Conservation (phyloP, 805 yeast genomes). For the Millerozyma acaciae region DNA sequence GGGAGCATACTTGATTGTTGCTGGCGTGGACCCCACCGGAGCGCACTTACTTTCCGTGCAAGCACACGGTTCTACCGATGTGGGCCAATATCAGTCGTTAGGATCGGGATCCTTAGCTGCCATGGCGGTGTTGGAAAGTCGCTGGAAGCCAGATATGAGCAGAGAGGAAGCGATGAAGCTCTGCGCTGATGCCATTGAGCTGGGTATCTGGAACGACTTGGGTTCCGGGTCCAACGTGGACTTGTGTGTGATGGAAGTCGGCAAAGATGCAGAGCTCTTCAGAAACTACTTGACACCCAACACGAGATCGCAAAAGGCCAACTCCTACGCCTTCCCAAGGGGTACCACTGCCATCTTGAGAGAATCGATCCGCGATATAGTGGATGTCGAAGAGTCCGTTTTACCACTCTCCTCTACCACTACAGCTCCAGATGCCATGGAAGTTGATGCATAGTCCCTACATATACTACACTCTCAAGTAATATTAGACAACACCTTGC, state of each 20-base stretch:
- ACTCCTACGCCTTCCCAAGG: conserved; percentile 78
- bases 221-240: conserved; percentile 99
- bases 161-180: conserved; percentile 89
- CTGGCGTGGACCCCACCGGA: conserved; percentile 96
- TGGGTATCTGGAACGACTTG: conserved; percentile 98
- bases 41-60: conserved; percentile 89
- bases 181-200: conserved; percentile 89
- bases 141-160: conserved; percentile 75
- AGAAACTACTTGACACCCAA: conserved; percentile 93
- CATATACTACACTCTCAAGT: neutral
- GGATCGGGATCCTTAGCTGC: conserved; percentile 99
- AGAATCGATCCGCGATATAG: conserved; percentile 59
- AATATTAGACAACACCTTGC: neutral
- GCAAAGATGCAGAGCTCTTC: conserved; percentile 77
- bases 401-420: conserved; percentile 29
- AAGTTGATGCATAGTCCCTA: conserved; percentile 37
- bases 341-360: conserved; percentile 91
- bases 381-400: conserved; percentile 66
- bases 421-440: conserved; percentile 32
- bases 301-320: conserved; percentile 75
- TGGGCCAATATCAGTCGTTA: conserved; percentile 85
- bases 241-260: conserved; percentile 92
- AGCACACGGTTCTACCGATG: conserved; percentile 97
- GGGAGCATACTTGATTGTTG: conserved; percentile 97
- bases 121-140: conserved; percentile 91